Percentiles rank a stretch among this genome's conserved stretches.
These are phyloP conservation scores for Suhomyces bokatorum DNA, from an alignment of 1,139 yeast species.

Conservation along the genomic window DNA sequence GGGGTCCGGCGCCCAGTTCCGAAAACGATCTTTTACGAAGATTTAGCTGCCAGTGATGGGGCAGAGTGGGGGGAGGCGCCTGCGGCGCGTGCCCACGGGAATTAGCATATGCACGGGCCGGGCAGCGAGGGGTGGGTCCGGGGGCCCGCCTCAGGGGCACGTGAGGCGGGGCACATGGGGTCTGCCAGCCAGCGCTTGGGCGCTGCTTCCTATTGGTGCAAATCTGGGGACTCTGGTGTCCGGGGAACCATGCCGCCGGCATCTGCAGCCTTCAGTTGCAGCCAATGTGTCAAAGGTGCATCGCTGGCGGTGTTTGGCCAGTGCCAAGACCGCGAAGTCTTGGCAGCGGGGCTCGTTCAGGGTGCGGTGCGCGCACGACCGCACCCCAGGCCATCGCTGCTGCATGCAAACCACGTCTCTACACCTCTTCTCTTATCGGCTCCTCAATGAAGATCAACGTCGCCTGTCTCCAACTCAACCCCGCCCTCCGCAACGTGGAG, in stretches of 20 bases:
- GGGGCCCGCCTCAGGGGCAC: neutral
- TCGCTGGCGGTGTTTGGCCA: neutral
- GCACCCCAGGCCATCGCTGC: neutral
- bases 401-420: too few relatives aligned
- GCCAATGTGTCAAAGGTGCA: constrained; percentile 11
- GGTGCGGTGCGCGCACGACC: neutral
- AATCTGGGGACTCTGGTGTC: too few relatives aligned
- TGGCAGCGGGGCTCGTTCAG: neutral
- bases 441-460: constrained; percentile 42
- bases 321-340: constrained; percentile 6
- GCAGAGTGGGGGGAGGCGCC: neutral
- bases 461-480: constrained; percentile 71
- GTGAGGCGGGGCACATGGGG: neutral
- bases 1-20: neutral
- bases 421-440: too few relatives aligned
- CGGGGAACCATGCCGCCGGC: neutral
- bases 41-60: neutral
- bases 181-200: neutral
- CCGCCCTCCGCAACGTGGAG: constrained; percentile 59
- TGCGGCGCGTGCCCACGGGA: neutral
- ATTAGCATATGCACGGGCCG: too few relatives aligned
- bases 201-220: neutral
- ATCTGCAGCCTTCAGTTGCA: constrained; percentile 1
- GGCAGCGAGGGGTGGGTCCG: too few relatives aligned
- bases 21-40: neutral